Conservation (phyloP, 257 asterid genomes). For the Eustoma russellianum region DNA sequence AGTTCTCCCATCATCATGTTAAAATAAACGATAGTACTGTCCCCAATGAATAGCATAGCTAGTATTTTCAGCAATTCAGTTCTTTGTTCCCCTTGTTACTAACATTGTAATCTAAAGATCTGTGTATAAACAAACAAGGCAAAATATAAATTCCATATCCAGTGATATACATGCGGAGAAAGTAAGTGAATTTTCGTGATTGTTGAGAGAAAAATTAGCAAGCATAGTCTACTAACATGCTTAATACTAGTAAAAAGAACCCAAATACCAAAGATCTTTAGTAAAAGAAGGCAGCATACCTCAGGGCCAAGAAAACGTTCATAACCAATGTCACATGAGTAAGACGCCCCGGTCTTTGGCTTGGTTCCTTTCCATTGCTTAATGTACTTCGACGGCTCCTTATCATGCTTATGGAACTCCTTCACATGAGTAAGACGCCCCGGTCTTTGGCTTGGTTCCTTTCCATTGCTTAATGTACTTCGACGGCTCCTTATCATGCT, state of each 20-base stretch:
- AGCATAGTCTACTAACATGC: neutral
- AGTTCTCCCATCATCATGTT: too few species aligned
- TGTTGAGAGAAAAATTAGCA: neutral
- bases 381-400: constrained; percentile 76
- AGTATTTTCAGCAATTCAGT: too few species aligned
- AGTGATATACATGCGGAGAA: too few species aligned
- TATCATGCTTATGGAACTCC: constrained; percentile 95
- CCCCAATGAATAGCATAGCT: too few species aligned
- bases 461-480: constrained; percentile 88
- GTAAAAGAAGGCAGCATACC: constrained; percentile 37
- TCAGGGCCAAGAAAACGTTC: constrained; percentile 99
- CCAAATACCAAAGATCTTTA: constrained; percentile 14
- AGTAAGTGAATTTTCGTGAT: too few species aligned
- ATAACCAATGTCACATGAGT: constrained; percentile 90
- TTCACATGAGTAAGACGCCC: constrained; percentile 96
- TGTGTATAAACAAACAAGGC: neutral
- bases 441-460: constrained; percentile 91
- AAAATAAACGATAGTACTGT: too few species aligned
- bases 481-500: constrained; percentile 88
- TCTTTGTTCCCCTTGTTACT: too few species aligned
- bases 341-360: constrained; percentile 95
- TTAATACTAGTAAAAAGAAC: neutral
- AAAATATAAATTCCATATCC: neutral
- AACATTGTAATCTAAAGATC: too few species aligned
- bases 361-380: constrained; percentile 94